These are phyloP conservation scores for Russula brevipes DNA, from an alignment of 768 basidiomycete genomes.

Conservation along the genomic window DNA sequence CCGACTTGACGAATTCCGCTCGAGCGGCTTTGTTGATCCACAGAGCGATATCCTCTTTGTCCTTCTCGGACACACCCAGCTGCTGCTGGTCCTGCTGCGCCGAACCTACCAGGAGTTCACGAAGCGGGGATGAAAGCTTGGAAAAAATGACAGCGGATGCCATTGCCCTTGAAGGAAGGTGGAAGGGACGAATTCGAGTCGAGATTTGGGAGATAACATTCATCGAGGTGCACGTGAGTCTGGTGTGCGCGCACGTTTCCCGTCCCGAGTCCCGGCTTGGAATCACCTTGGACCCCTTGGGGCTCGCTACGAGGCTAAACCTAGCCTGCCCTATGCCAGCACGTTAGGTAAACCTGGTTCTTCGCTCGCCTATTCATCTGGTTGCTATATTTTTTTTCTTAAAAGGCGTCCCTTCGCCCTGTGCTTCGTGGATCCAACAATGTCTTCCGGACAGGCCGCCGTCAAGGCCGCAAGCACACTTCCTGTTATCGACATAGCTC, in stretches of 20 bases:
- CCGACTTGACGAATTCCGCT: conserved; percentile 44
- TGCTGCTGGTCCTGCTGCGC: conserved; percentile 40
- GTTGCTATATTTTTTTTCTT: too few relatives aligned
- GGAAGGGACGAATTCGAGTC: conserved; percentile 10
- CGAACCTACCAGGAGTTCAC: conserved; percentile 47
- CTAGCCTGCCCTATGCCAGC: neutral
- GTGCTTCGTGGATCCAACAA: neutral
- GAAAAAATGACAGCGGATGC: conserved; percentile 27
- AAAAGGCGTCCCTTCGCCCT: neutral
- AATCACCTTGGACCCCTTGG: neutral
- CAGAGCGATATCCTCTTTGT: conserved; percentile 54
- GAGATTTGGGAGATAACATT: conserved; percentile 3
- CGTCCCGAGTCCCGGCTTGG: too few relatives aligned
- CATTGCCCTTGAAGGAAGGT: conserved; percentile 26
- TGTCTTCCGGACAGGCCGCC: neutral
- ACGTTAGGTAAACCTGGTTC: neutral
- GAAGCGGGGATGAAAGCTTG: conserved; percentile 30
- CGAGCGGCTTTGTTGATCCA: conserved; percentile 67
- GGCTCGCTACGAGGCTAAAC: neutral
- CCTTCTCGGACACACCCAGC: conserved; percentile 53
- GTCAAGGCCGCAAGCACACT: conserved; percentile 33
- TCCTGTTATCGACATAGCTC: conserved; percentile 69
- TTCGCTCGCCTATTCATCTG: too few relatives aligned
- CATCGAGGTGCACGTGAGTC: neutral
- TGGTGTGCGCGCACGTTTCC: neutral